Conservation (phyloP, 2,329 filamentous ascomycete species). For the Stenocarpella maydis region DNA sequence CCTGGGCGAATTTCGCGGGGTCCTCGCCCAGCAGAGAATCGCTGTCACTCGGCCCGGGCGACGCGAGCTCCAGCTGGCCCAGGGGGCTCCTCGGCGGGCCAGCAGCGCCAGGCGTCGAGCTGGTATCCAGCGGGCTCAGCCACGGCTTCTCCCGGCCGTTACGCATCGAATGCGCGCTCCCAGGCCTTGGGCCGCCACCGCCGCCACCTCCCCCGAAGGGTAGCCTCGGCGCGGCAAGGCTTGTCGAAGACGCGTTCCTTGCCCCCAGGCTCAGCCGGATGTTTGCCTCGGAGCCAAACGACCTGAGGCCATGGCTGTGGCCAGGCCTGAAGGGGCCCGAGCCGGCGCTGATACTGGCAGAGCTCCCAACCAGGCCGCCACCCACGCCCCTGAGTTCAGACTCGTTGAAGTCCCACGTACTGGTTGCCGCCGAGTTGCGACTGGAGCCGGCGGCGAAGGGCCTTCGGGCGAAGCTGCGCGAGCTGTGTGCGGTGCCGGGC, state of each 20-base stretch:
- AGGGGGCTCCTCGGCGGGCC: constrained; percentile 48
- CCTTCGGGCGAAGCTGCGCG: constrained; percentile 35
- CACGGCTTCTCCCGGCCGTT: constrained; percentile 49
- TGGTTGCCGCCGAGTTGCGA: constrained; percentile 2
- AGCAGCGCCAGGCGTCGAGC: constrained; percentile 43
- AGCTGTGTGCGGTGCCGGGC: constrained; percentile 23
- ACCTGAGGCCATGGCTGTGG: constrained; percentile 41
- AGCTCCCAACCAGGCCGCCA: constrained; percentile 4
- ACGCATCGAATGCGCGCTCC: constrained; percentile 48
- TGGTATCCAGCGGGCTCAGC: constrained; percentile 58
- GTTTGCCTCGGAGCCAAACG: constrained; percentile 51
- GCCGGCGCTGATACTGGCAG: constrained; percentile 15
- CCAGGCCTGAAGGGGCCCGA: constrained; percentile 6
- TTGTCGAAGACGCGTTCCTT: constrained; percentile 47
- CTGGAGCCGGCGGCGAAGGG: constrained; percentile 4
- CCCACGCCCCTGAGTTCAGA: constrained; percentile 22
- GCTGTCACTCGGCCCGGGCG: constrained; percentile 37
- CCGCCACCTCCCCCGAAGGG: neutral
- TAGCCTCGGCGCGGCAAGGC: constrained; percentile 41
- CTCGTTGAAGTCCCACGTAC: constrained; percentile 36
- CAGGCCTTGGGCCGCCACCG: constrained; percentile 41
- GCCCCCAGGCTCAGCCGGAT: constrained; percentile 49
- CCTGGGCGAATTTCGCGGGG: constrained; percentile 41
- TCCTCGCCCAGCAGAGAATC: constrained; percentile 45
- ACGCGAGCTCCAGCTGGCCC: constrained; percentile 50